Percentiles rank a stretch among this genome's conserved stretches.
Evolutionary conservation across 441 rosid species (phyloP).

Genomic region (Bocquillonia castaneifolia): DNA sequence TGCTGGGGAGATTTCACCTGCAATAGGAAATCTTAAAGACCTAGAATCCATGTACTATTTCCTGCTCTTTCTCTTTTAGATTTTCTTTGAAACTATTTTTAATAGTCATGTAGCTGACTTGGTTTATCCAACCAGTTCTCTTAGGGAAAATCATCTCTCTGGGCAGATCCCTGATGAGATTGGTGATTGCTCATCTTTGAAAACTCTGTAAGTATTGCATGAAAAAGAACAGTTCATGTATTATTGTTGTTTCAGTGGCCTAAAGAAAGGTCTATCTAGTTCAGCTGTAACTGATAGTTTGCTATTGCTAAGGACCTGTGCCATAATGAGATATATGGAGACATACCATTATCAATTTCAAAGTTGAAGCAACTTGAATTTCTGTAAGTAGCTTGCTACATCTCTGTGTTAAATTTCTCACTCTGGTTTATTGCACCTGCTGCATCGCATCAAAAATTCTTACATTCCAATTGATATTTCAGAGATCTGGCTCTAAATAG

Average conservation of each 20-base stretch:
- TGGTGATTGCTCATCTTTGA: constrained; percentile 75
- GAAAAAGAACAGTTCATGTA: neutral
- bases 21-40: constrained; percentile 72
- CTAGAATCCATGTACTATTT: constrained; percentile 53
- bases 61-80: neutral
- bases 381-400: constrained; percentile 46
- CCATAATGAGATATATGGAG: constrained; percentile 72
- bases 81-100: too few relatives aligned
- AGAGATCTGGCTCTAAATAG: constrained; percentile 88
- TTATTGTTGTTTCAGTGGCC: neutral
- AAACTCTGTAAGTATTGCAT: constrained; percentile 58
- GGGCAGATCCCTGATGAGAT: constrained; percentile 97
- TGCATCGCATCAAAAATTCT: constrained; percentile 1
- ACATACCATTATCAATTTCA: constrained; percentile 81
- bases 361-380: constrained; percentile 77
- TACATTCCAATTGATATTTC: constrained; percentile 15
- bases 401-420: too few relatives aligned
- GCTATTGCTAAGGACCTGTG: constrained; percentile 66
- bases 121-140: constrained; percentile 50
- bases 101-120: too few relatives aligned
- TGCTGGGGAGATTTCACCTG: constrained; percentile 85
- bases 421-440: neutral
- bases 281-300: too few relatives aligned
- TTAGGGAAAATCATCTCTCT: constrained; percentile 62
- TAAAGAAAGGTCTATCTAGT: too few relatives aligned